These are phyloP conservation scores for Aspergillus wentii DNA, from an alignment of 495 filamentous ascomycete species.

Conservation along the genomic window DNA sequence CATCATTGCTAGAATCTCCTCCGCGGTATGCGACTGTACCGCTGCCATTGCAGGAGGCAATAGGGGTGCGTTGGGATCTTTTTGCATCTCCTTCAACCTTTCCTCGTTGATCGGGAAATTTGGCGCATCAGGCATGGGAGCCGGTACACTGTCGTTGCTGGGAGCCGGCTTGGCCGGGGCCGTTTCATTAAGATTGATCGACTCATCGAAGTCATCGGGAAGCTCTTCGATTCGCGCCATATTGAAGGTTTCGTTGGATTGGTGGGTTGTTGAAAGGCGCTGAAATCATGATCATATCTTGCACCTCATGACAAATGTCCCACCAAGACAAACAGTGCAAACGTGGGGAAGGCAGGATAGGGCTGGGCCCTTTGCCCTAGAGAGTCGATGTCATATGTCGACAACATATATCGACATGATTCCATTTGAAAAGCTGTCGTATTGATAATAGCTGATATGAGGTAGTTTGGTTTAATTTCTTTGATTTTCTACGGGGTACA, in stretches of 20 bases:
- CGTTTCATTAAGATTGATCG: constrained; percentile 29
- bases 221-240: constrained; percentile 49
- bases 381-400: no score
- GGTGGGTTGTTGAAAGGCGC: constrained; percentile 3
- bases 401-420: no score
- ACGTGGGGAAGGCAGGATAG: constrained; percentile 28
- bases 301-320: constrained; percentile 11
- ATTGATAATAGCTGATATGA: no score
- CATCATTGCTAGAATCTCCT: constrained; percentile 69
- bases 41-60: constrained; percentile 58
- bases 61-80: constrained; percentile 27
- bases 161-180: constrained; percentile 10
- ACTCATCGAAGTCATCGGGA: constrained; percentile 45
- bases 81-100: constrained; percentile 26
- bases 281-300: constrained; percentile 3
- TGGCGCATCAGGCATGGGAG: constrained; percentile 27
- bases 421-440: no score
- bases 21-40: constrained; percentile 55
- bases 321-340: constrained; percentile 34
- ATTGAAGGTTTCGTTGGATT: background rate
- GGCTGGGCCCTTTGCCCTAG: constrained; percentile 25
- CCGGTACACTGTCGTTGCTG: constrained; percentile 14
- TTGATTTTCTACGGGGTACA: no score
- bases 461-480: no score
- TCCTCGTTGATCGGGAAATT: constrained; percentile 43